Evolutionary conservation across 148 eudicot species (phyloP).

Genomic region (Nepenthes mirabilis): DNA sequence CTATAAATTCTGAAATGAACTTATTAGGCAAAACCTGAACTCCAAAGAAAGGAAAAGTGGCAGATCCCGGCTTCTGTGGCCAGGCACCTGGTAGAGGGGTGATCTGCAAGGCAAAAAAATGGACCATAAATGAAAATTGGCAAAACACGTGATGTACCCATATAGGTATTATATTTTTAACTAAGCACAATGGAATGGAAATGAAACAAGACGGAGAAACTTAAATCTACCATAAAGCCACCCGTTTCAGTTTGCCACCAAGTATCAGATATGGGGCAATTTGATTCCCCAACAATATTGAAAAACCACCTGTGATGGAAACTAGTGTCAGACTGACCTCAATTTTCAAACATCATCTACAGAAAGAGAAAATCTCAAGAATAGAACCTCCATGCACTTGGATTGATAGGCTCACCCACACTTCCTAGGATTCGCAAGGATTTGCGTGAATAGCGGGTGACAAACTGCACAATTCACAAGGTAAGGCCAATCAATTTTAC

Average conservation of each 20-base stretch:
- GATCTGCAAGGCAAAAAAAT: conserved; percentile 38
- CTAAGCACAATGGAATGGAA: background rate
- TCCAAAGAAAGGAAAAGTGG: conserved; percentile 95
- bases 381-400: conserved; percentile 94
- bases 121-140: background rate
- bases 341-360: background rate
- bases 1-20: background rate
- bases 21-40: conserved; percentile 55
- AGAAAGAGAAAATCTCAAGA: conserved; percentile 2
- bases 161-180: background rate
- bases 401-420: conserved; percentile 99
- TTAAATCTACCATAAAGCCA: conserved; percentile 69
- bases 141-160: background rate
- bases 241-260: conserved; percentile 99
- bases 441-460: conserved; percentile 87
- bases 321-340: background rate
- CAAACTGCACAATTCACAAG: conserved; percentile 41
- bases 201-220: background rate
- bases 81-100: conserved; percentile 98
- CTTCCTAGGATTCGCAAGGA: conserved; percentile 95
- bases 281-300: conserved; percentile 85
- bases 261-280: conserved; percentile 94
- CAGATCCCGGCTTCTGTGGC: conserved; percentile 99
- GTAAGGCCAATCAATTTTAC: background rate
- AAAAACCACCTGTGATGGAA: conserved; percentile 63